A percentile compares a stretch with the other conserved stretches of the same genome.
These are phyloP conservation scores for Euryodendron excelsum DNA, from an alignment of 148 eudicot genomes.

Conservation along the genomic window DNA sequence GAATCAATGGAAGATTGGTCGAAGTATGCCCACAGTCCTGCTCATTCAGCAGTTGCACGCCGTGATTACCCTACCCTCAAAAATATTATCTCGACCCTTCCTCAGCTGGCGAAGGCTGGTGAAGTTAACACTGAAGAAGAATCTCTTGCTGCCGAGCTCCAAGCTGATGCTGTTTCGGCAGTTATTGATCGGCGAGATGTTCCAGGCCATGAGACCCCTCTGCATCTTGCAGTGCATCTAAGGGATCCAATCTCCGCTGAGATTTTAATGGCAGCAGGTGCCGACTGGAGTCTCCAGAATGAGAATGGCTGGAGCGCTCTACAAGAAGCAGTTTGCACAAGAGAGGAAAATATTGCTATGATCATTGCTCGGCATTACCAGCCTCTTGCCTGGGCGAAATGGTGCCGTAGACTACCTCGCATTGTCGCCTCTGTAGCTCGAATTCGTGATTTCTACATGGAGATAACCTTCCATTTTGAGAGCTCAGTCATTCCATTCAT, in stretches of 20 bases:
- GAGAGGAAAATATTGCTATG: slow-evolving; percentile 87
- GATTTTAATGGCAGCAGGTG: slow-evolving; percentile 85
- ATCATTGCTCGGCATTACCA: slow-evolving; percentile 83
- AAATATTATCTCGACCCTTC: slow-evolving; percentile 48
- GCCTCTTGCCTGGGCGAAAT: slow-evolving; percentile 95
- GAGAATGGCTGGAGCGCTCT: slow-evolving; percentile 95
- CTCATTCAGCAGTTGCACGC: slow-evolving; percentile 66
- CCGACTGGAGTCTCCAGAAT: slow-evolving; percentile 91
- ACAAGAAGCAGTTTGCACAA: slow-evolving; percentile 85
- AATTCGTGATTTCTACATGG: slow-evolving; percentile 92
- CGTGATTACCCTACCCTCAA: slow-evolving; percentile 58
- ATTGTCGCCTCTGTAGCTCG: slow-evolving; percentile 75
- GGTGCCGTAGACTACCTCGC: slow-evolving; percentile 94
- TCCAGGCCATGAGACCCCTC: slow-evolving; percentile 85
- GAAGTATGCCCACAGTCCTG: slow-evolving; percentile 72
- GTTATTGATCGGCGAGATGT: slow-evolving; percentile 79
- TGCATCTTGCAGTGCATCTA: slow-evolving; percentile 80
- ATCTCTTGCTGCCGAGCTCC: slow-evolving; percentile 68
- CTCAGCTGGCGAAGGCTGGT: slow-evolving; percentile 77
- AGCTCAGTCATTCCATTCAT: slow-evolving; percentile 93
- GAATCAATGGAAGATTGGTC: slow-evolving; percentile 71
- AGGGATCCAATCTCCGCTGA: slow-evolving; percentile 73
- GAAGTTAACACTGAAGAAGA: slow-evolving; percentile 72
- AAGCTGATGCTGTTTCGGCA: slow-evolving; percentile 72
- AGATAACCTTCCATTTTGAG: slow-evolving; percentile 90